Evolutionary conservation across 805 yeast species (phyloP), one percentile per base, ranked within the genome.

Genomic region (Cyberlindnera saturnus): DNA sequence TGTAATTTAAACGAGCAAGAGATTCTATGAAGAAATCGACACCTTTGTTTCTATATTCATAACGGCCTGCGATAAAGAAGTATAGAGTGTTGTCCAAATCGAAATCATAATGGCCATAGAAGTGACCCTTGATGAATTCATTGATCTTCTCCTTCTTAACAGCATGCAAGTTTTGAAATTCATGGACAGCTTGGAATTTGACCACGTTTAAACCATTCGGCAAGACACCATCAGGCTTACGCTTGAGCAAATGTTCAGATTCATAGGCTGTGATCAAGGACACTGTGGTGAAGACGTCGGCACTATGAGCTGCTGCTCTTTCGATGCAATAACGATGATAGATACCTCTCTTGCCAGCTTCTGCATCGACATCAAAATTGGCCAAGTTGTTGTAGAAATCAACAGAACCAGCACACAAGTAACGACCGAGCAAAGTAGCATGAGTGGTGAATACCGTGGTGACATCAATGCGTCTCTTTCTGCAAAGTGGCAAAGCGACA

Each of bases 221-320:
- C 60, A 93, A 75, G 18, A 91, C 97, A 3, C 99, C 99, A 61
- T 91, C 99, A 1, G 99, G 99, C 64, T 91, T 90, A 50, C 99
- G 77, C 60, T 91, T 93, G 53, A 91, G 74, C 64, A 91, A 71
- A 63, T 90, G 95, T 67, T 91, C 98, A 6, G 91, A 73, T 65
- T 91, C 99, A 60, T 79, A 86, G 2, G 98, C 98, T n/a, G 99
- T 91, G 55, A 91, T 93, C 60, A 91, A 95, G 10, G 96, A 87
- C 10, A 91, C 99, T 0, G 99, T 93, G 32, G 99, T 91, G 69
- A 91, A 91, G 18, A 91, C 99, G 63, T 91, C 99, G 6, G 96
- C 88, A 13, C 93, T 75, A 62, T 91, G 98, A 15, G 96, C 89
- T 14, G 97, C 96, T 7, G 96, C 90, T 46, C 99, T 77, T 69